Evolutionary conservation across 2,329 filamentous ascomycete genomes (phyloP).

Genomic region (Cryoendolithus antarcticus): DNA sequence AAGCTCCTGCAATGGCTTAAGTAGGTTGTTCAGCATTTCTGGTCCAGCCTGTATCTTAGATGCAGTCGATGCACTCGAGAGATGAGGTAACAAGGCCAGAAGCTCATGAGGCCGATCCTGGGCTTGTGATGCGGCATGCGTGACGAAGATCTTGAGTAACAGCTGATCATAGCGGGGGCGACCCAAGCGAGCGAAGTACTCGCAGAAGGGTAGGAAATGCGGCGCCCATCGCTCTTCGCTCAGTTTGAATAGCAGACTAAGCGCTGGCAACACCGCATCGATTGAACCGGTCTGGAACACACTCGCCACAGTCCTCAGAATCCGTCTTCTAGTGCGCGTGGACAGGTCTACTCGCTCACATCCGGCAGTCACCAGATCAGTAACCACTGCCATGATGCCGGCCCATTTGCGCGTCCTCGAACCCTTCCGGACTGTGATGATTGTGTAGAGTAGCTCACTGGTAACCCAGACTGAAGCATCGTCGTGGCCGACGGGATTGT

Average conservation of each 20-base stretch:
- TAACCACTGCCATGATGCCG: slow-evolving; percentile 39
- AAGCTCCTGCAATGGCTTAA: slow-evolving; percentile 3
- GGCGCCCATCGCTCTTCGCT: slow-evolving; percentile 52
- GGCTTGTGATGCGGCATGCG: no score
- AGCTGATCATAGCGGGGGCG: slow-evolving; percentile 46
- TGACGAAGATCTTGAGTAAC: no score
- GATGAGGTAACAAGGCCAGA: slow-evolving; percentile 1
- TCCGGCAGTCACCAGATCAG: slow-evolving; percentile 19
- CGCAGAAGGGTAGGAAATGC: slow-evolving; percentile 78
- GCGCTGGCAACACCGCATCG: slow-evolving; percentile 60
- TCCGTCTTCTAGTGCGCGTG: slow-evolving; percentile 25
- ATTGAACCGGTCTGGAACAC: slow-evolving; percentile 66
- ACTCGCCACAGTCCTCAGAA: slow-evolving; percentile 45
- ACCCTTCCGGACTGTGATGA: slow-evolving; percentile 72
- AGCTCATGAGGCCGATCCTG: no score
- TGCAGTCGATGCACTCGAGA: slow-evolving; percentile 1
- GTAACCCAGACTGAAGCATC: slow-evolving; percentile 30
- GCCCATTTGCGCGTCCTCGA: slow-evolving; percentile 62
- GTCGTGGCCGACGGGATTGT: slow-evolving; percentile 22
- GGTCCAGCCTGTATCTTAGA: slow-evolving; percentile 4
- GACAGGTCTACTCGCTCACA: slow-evolving; percentile 11
- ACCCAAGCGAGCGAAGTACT: slow-evolving; percentile 64
- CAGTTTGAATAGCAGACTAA: slow-evolving; percentile 53
- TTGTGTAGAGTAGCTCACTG: slow-evolving; percentile 50
- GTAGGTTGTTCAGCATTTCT: slow-evolving; percentile 4